A percentile compares a stretch with the other conserved stretches of the same genome.
phyloP scores from a whole-genome alignment of 1,139 yeast species.

The Arxiozyma heterogenica region DNA sequence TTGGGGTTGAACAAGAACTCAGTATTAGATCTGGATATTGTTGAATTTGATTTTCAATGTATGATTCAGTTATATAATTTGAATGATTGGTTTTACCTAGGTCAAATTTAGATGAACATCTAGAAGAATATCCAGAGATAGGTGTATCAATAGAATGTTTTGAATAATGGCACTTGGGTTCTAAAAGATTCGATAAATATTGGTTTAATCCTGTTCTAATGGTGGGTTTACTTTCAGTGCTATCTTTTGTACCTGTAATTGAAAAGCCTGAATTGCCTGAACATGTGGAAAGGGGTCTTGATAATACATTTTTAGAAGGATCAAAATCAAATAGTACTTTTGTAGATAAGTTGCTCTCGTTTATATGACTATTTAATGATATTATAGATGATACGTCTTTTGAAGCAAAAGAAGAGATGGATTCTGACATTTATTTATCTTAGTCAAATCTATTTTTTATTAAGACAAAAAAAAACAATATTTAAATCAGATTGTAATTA shows the following conservation, averaged over 20 bases:
- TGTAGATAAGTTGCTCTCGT: slow-evolving; percentile 15
- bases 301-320: slow-evolving; percentile 20
- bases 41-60: slow-evolving; percentile 1
- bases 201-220: slow-evolving; percentile 31
- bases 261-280: slow-evolving; percentile 59
- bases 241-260: slow-evolving; percentile 66
- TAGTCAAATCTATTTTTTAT: not conserved
- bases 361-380: slow-evolving; percentile 11
- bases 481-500: too few relatives aligned
- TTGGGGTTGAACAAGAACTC: slow-evolving; percentile 1
- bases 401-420: slow-evolving; percentile 13
- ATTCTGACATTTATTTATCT: slow-evolving; percentile 11
- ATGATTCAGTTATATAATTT: not conserved
- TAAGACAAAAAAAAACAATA: not conserved
- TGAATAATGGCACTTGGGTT: not conserved
- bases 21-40: not conserved
- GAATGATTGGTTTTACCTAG: not conserved
- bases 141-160: not conserved
- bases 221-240: slow-evolving; percentile 53
- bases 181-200: not conserved
- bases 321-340: slow-evolving; percentile 21
- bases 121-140: not conserved
- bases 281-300: slow-evolving; percentile 52
- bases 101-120: not conserved
- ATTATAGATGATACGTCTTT: slow-evolving; percentile 11